These are phyloP conservation scores for Heliosperma pusillum DNA, from an alignment of 148 eudicot species.

Conservation along the genomic window DNA sequence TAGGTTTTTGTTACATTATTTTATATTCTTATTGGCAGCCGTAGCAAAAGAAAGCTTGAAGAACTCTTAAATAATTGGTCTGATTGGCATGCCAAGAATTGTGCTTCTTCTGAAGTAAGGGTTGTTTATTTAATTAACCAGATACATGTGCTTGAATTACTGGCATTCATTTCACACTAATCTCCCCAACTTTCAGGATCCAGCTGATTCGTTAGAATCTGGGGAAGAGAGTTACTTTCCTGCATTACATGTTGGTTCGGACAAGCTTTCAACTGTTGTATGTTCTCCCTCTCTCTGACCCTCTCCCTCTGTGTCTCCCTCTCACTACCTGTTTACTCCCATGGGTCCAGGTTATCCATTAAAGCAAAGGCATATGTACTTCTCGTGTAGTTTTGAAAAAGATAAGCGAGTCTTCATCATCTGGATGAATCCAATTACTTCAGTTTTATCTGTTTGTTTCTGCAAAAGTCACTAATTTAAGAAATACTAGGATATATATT, in stretches of 20 bases:
- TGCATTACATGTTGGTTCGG: slow-evolving; percentile 35
- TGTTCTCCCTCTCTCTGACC: neutral
- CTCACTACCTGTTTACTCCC: neutral
- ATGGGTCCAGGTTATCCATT: neutral
- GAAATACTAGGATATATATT: neutral
- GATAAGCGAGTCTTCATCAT: no score
- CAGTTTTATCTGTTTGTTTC: neutral
- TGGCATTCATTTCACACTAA: neutral
- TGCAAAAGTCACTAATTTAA: neutral
- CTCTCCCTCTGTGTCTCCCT: neutral
- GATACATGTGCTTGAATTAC: neutral
- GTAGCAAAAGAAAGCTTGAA: slow-evolving; percentile 44
- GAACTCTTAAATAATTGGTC: slow-evolving; percentile 41
- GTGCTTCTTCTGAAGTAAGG: slow-evolving; percentile 29
- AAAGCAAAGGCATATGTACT: no score
- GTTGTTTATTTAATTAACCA: slow-evolving; percentile 10
- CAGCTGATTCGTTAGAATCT: slow-evolving; percentile 30
- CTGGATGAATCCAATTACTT: neutral
- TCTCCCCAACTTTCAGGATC: slow-evolving; percentile 25
- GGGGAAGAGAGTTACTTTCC: slow-evolving; percentile 47
- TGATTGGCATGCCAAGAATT: slow-evolving; percentile 43
- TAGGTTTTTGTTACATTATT: neutral
- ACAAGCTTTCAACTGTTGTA: slow-evolving; percentile 37
- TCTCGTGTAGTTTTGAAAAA: no score
- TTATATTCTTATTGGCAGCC: slow-evolving; percentile 20